Conservation (phyloP, 148 eudicot species). For the Camellia japonica region DNA sequence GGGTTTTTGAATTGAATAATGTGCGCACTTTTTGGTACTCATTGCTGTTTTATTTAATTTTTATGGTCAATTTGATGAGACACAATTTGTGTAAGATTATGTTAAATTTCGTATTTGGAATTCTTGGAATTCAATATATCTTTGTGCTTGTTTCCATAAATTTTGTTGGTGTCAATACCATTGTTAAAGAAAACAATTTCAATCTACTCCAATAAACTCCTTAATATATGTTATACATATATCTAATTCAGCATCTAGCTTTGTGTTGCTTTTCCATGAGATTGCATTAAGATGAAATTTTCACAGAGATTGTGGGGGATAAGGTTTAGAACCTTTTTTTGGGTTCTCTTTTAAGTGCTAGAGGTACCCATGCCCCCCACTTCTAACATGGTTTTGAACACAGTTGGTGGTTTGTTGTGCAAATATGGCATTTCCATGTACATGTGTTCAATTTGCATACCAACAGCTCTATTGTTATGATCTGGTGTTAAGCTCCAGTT, state of each 20-base stretch:
- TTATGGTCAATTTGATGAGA: slow-evolving; percentile 5
- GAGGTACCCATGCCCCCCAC: background rate
- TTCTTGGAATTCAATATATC: background rate
- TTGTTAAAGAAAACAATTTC: too few relatives aligned
- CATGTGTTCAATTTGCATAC: background rate
- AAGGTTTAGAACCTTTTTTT: background rate
- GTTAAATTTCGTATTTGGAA: slow-evolving; percentile 2
- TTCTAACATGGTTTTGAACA: background rate
- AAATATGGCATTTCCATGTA: background rate
- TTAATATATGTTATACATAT: background rate
- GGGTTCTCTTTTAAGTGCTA: background rate
- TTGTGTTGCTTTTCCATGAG: background rate
- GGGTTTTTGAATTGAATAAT: slow-evolving; percentile 14
- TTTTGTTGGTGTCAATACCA: background rate
- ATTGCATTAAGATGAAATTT: background rate
- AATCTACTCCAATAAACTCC: background rate
- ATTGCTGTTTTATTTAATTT: background rate
- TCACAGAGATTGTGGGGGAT: background rate
- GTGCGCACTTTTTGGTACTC: slow-evolving; percentile 13
- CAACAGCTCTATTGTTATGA: background rate
- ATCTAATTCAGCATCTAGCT: background rate
- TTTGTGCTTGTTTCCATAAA: background rate
- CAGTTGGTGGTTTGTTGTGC: background rate
- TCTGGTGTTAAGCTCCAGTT: background rate
- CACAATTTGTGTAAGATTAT: slow-evolving; percentile 9